Base-by-base conservation (phyloP, 768 basidiomycete genomes). In the Tulasnella sp. region DNA sequence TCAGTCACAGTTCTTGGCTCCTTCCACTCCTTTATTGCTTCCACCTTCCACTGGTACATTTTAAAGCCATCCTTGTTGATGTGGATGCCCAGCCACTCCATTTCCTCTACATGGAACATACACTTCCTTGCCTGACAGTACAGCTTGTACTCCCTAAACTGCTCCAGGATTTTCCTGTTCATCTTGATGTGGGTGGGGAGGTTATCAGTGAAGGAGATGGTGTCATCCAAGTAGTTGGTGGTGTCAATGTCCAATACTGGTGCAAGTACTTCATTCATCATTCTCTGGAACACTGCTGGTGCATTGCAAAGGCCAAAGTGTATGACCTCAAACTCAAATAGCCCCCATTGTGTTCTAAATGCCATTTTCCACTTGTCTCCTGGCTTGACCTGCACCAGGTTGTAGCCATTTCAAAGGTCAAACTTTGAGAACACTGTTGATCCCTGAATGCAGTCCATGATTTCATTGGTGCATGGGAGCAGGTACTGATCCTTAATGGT, bases 291-390 rank as follows among this genome's bases (percentile, higher is more conserved):
- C n/a, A 58, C 21, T 32, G 66, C 58, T 1, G 67, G 67, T 3
- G 64, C 66, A 45, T 68, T 68, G 9, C 48, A 56, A 11, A 68
- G 49, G 4, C 67, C 67, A 51, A 67, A 66, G 13, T 65, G 62
- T 63, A 68, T 67, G 4, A 64, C 60, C 9, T 13, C 4, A 42
- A 41, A 65, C 53, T 68, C 61, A 30, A 52, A 67, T 19, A 61
- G 61, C 1, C 67, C 65, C 24, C 48, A 61, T 8, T 66, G 66
- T 2, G 68, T 72, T 3, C 44, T 41, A 41, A 73, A 75, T 0
- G 70, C 71, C 0, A 68, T 73, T 21, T 73, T 71, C 68, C 66
- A 69, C 49, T 69, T 63, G 48, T 70, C 59, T 1, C 65, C 70
- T 29, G 61, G 48, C 3, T 34, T 59, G 32, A 70, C 65, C 1